Percentiles rank a stretch among this genome's conserved stretches.
These are phyloP conservation scores for Endogone sp. DNA, from an alignment of 192 early-diverging fungal genomes.

Conservation along the genomic window DNA sequence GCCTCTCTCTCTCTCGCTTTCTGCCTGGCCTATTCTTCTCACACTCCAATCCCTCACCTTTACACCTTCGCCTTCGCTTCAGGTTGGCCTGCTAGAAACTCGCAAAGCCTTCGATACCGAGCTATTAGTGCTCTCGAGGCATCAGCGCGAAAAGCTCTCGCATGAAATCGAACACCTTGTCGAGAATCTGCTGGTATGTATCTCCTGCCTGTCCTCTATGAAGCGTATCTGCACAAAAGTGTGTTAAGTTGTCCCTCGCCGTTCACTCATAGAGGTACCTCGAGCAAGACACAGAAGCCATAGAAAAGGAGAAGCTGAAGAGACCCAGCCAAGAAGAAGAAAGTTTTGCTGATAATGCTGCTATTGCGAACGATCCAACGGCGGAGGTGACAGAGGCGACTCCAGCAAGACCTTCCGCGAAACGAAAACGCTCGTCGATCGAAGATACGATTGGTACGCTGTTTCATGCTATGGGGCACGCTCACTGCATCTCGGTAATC, in stretches of 20 bases:
- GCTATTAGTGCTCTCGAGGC: constrained; percentile 15
- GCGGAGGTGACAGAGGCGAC: not conserved
- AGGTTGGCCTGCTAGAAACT: constrained; percentile 24
- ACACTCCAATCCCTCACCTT: too few species aligned
- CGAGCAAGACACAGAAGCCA: not conserved
- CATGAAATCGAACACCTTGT: constrained; percentile 15
- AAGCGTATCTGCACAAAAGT: too few species aligned
- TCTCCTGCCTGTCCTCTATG: too few species aligned
- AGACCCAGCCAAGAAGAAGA: not conserved
- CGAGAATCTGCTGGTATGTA: constrained; percentile 7
- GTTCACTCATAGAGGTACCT: not conserved
- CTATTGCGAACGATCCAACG: not conserved
- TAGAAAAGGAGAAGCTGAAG: not conserved
- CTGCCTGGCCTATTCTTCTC: too few species aligned
- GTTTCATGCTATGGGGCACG: too few species aligned
- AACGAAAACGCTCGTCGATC: not conserved
- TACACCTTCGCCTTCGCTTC: too few species aligned
- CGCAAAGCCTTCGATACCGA: constrained; percentile 19
- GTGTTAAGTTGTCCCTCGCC: too few species aligned
- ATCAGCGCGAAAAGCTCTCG: constrained; percentile 12
- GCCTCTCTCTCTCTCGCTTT: not conserved
- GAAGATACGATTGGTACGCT: too few species aligned
- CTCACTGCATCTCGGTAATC: not conserved
- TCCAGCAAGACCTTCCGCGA: not conserved
- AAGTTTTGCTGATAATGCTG: not conserved